Evolutionary conservation across 768 basidiomycete genomes (phyloP).

Genomic region (Calocybe gangraenosa): DNA sequence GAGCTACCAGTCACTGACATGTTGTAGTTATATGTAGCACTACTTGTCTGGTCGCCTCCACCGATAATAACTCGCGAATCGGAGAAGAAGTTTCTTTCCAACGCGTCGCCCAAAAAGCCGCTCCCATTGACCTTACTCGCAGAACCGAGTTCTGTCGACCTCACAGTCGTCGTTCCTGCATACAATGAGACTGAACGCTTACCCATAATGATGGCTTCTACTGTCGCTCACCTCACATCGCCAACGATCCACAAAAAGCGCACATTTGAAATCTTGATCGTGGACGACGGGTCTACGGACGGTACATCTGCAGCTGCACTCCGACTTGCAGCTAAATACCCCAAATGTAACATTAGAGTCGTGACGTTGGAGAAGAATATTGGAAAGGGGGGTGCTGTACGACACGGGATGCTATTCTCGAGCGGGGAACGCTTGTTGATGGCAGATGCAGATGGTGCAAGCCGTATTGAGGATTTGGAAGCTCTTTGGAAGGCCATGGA

Average conservation of each 20-base stretch:
- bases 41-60: conserved; percentile 72
- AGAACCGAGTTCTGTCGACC: conserved; percentile 58
- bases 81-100: conserved; percentile 66
- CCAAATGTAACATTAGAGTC: conserved; percentile 64
- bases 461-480: conserved; percentile 81
- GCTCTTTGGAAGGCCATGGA: conserved; percentile 77
- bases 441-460: conserved; percentile 95
- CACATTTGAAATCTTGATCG: conserved; percentile 77
- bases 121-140: conserved; percentile 52
- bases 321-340: conserved; percentile 52
- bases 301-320: conserved; percentile 66
- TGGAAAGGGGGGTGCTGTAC: conserved; percentile 91
- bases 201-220: conserved; percentile 76
- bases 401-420: conserved; percentile 84
- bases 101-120: conserved; percentile 47
- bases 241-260: conserved; percentile 26
- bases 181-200: conserved; percentile 88
- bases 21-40: conserved; percentile 60
- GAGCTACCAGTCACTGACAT: conserved; percentile 12
- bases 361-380: conserved; percentile 75
- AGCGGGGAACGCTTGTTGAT: conserved; percentile 79
- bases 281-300: conserved; percentile 89
- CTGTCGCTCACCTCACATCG: conserved; percentile 60
- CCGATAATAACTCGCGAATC: conserved; percentile 58
- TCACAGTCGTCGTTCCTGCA: conserved; percentile 85